phyloP scores from a whole-genome alignment of 2,329 filamentous ascomycete species.

The Periconia sp. region DNA sequence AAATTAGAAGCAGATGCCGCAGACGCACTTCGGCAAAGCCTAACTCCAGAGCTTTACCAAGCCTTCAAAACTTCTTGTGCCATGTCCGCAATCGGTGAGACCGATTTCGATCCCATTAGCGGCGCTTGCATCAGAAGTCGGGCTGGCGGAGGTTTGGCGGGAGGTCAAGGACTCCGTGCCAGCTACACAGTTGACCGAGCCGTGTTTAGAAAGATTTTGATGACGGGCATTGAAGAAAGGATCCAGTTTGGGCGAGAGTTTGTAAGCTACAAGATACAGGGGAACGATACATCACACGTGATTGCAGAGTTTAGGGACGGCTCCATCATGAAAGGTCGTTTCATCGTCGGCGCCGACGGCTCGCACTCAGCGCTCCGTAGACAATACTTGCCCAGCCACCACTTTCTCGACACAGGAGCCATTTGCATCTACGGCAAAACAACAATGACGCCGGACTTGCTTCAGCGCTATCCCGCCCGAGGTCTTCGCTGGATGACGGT shows the following conservation, averaged over 20 bases:
- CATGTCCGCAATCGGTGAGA: constrained; percentile 13
- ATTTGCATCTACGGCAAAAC: constrained; percentile 52
- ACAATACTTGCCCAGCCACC: constrained; percentile 37
- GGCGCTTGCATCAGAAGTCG: constrained; percentile 10
- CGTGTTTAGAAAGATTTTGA: constrained; percentile 6
- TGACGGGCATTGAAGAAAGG: constrained; percentile 10
- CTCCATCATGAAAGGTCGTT: not conserved
- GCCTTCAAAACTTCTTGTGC: constrained; percentile 15
- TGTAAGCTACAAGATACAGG: constrained; percentile 10
- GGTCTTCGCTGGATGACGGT: constrained; percentile 30
- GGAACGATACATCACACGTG: constrained; percentile 5
- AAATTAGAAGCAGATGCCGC: constrained; percentile 7
- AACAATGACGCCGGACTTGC: constrained; percentile 29
- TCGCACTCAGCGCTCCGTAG: constrained; percentile 10
- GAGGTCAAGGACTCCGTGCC: constrained; percentile 2
- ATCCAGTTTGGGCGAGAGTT: constrained; percentile 11
- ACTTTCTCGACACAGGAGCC: constrained; percentile 46
- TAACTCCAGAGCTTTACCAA: constrained; percentile 11
- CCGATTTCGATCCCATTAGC: constrained; percentile 15
- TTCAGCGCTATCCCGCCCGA: constrained; percentile 14
- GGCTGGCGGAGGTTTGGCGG: constrained; percentile 10
- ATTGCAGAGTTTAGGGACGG: constrained; percentile 15
- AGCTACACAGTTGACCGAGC: constrained; percentile 13
- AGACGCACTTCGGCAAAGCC: constrained; percentile 4
- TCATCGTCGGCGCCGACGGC: constrained; percentile 51